Conservation (phyloP, 768 basidiomycete genomes). For the Imleria badia region DNA sequence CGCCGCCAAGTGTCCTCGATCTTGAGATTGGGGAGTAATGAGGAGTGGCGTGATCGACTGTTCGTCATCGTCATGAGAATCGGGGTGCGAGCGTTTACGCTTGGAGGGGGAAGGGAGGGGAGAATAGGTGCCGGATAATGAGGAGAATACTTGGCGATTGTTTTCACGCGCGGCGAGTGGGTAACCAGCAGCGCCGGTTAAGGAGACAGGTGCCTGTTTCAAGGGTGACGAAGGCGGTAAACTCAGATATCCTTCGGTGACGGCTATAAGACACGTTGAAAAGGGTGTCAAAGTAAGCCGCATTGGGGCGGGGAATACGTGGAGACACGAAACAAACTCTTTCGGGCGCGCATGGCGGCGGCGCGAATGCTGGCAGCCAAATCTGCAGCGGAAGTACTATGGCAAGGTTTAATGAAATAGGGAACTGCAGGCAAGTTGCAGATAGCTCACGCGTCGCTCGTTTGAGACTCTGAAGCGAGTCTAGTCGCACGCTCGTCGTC, state of each 20-base stretch:
- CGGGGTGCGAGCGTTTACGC: constrained; percentile 31
- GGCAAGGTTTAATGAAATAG: constrained; percentile 10
- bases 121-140: constrained; percentile 33
- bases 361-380: constrained; percentile 54
- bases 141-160: constrained; percentile 47
- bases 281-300: constrained; percentile 27
- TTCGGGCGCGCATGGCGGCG: constrained; percentile 57
- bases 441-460: constrained; percentile 24
- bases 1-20: constrained; percentile 23
- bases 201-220: constrained; percentile 28
- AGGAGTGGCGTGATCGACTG: constrained; percentile 15
- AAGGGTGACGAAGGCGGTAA: constrained; percentile 35
- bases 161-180: constrained; percentile 60
- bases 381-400: constrained; percentile 46
- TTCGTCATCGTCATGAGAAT: constrained; percentile 22
- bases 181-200: constrained; percentile 30
- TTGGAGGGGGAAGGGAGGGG: constrained; percentile 36
- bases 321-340: constrained; percentile 44
- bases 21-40: constrained; percentile 22
- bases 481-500: constrained; percentile 29
- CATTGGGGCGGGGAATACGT: constrained; percentile 22
- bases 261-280: constrained; percentile 42
- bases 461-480: constrained; percentile 23
- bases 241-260: constrained; percentile 60
- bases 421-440: constrained; percentile 9